Base-by-base conservation (phyloP, 2,329 filamentous ascomycete species). In the Cordyceps tenuipes region DNA sequence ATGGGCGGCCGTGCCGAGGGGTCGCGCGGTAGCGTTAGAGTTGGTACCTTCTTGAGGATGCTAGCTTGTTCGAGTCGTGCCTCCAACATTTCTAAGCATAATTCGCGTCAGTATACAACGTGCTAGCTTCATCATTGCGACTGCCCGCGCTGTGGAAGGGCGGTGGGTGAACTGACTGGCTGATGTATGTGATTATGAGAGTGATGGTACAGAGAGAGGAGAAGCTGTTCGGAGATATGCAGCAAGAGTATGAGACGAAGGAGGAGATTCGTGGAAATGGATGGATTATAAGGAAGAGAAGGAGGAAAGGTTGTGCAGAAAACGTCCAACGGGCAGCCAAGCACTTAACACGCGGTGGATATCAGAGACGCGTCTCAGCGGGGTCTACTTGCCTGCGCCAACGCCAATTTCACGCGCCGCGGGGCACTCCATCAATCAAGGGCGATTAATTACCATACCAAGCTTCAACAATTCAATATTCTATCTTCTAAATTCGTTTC, bases 61-160 rank as follows among this genome's bases (percentile, higher is more conserved):
- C 85, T 83, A 64, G 95, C 93, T 82, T 97, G 92, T 75, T 94
- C 89, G 76, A 99, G 84, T 78, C 92, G 89, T 85, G 94, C 94
- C 84, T 99, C 94, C 80, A 99, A 86, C 93, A 97, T 84, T 64
- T 73, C 79, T 80, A 53, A 44, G 12, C 41, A 48, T 12, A 10
- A 17, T 8, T 48, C 26, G 17, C 9, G 61, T 62, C 21, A 62
- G 56, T 53, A 39, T 21, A 13, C 8, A 23, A 13, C 17, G 8
- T 55, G 34, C 23, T 21, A 3, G 15, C 29, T 36, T 13, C 48
- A 10, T 15, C 15, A 17, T 46, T 23, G 53, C n/a, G 31, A 19
- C 10, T 17, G 21, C 19, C 39, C 44, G 51, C 51, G 51, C 5
- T n/a, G 8, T 39, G 8, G 36, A 26, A n/a, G 19, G 29, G 57